phyloP scores from a whole-genome alignment of 257 asterid species.

The Scutellaria barbata region DNA sequence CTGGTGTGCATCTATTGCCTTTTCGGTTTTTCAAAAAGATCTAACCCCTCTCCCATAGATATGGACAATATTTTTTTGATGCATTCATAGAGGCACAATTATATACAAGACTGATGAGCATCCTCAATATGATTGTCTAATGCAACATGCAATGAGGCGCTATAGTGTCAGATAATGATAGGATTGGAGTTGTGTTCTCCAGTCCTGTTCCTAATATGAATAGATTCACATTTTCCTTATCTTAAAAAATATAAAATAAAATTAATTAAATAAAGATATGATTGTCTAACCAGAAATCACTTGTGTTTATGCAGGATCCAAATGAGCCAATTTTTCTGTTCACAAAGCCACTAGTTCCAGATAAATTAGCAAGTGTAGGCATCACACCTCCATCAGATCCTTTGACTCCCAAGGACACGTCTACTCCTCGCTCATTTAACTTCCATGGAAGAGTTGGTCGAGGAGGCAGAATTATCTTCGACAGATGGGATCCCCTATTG shows the following conservation, averaged over 20 bases:
- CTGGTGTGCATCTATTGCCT: conserved; percentile 51
- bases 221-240: too few relatives aligned
- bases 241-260: too few relatives aligned
- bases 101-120: too few relatives aligned
- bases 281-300: conserved; percentile 11
- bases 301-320: conserved; percentile 67
- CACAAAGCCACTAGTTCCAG: conserved; percentile 84
- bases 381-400: conserved; percentile 74
- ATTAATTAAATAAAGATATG: too few relatives aligned
- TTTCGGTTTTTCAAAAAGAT: conserved; percentile 1
- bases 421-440: conserved; percentile 48
- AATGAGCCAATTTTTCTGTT: conserved; percentile 76
- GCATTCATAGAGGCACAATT: too few relatives aligned
- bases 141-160: too few relatives aligned
- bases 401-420: conserved; percentile 49
- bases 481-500: conserved; percentile 83
- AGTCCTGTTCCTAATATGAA: too few relatives aligned
- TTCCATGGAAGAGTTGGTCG: conserved; percentile 87
- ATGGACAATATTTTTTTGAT: not conserved
- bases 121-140: too few relatives aligned
- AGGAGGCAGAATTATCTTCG: conserved; percentile 92
- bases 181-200: too few relatives aligned
- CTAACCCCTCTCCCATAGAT: not conserved
- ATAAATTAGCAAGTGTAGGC: conserved; percentile 84
- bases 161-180: too few relatives aligned